phyloP scores from a whole-genome alignment of 108 stramenopile genomes.

The Pseudonitzschia multistriata region DNA sequence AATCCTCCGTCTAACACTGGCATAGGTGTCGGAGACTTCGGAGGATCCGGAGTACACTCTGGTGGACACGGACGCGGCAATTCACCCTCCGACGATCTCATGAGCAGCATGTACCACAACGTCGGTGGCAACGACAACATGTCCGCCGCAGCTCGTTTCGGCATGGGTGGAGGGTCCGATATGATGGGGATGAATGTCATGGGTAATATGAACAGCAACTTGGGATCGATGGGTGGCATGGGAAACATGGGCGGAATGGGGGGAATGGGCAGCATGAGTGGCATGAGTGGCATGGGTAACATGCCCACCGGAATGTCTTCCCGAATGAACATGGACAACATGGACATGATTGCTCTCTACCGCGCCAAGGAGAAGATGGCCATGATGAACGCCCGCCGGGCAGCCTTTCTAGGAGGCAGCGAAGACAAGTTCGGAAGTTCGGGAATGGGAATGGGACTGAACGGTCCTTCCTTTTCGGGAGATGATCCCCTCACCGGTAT shows the following conservation, averaged over 20 bases:
- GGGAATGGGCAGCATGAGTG: background rate
- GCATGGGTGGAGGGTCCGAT: slow-evolving; percentile 11
- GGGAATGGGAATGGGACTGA: background rate
- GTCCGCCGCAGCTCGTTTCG: too few relatives aligned
- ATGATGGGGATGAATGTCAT: background rate
- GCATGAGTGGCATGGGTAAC: slow-evolving; percentile 5
- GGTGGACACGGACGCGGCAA: background rate
- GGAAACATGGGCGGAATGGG: background rate
- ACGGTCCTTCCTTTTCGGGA: background rate
- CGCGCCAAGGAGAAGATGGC: slow-evolving; percentile 37
- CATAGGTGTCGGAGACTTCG: slow-evolving; percentile 1
- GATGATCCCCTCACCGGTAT: background rate
- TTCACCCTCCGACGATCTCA: background rate
- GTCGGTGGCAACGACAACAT: background rate
- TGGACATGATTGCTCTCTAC: slow-evolving; percentile 36
- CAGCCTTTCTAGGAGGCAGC: slow-evolving; percentile 3
- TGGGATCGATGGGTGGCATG: slow-evolving; percentile 16
- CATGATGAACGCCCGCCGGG: slow-evolving; percentile 29
- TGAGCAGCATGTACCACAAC: background rate
- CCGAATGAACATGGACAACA: background rate
- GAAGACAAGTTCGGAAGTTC: slow-evolving; percentile 6
- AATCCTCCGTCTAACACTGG: background rate
- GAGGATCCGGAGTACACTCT: background rate
- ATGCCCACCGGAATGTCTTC: background rate
- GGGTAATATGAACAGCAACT: slow-evolving; percentile 6